Evolutionary conservation across 2,329 filamentous ascomycete species (phyloP), one percentile per base, ranked within the genome.

Genomic region (Thermochaetoides dissita): DNA sequence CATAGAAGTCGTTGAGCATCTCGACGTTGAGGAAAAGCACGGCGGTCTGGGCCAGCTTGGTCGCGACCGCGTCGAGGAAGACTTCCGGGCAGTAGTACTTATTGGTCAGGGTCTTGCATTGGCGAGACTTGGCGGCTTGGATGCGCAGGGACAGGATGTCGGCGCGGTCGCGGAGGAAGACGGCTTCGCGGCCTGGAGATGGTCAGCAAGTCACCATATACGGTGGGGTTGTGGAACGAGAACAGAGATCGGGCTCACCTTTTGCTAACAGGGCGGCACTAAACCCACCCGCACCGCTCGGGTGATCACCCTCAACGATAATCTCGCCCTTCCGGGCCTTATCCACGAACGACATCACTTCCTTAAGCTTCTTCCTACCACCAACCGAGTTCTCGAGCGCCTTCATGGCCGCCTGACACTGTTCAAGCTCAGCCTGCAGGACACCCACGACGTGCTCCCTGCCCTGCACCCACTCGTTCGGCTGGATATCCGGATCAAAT

Each of bases 11-110:
- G 2, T 84, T 89, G 11, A 98, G 74, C 12, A 98, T 73, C 64
- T 98, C 93, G 8, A 96, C 91, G 56, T 98, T 95, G 30, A 98
- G 74, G 69, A 98, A 98, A 0, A 98, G 76, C 7, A 98, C 91
- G 2, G 91, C 89, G 0, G 91, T 98, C 2, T 86, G 82, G 3
- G 89, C 93, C 38, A 98, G 74, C 63, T 96, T 96, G 52, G 88
- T 85, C 1, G 91, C 88, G 2, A 94, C 91, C 3, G 93, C 87
- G 55, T 98, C 88, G n/a, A 98, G 76, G 67, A 98, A 98, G 10
- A 98, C 76, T 59, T 98, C 91, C 0, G 91, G 91, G 57, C 91
- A 98, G 64, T 91, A 78, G 64, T 96, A 95, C 66, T 95, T 95
- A 68, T 94, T 94, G 56, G 81, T 81, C 51, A 81, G 71, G 51